phyloP scores from a whole-genome alignment of 352 stramenopile species.

The Phytophthora capsici region DNA sequence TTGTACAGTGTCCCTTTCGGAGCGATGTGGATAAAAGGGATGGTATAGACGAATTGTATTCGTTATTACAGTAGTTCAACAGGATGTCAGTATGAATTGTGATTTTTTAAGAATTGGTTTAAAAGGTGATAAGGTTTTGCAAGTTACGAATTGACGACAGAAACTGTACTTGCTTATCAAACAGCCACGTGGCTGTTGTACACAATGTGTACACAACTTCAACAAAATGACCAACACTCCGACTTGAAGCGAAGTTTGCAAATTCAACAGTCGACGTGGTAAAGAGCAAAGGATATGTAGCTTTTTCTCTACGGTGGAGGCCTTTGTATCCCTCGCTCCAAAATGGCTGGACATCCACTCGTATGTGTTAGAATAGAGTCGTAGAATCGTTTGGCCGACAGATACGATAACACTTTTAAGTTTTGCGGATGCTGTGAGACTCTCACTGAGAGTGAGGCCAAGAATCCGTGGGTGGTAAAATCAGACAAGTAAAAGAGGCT shows the following conservation, averaged over 20 bases:
- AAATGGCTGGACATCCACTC: too few relatives aligned
- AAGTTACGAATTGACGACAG: conserved; percentile 11
- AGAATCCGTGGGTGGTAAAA: too few relatives aligned
- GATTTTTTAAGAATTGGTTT: background rate
- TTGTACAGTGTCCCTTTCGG: background rate
- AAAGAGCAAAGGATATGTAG: too few relatives aligned
- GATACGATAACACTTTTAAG: too few relatives aligned
- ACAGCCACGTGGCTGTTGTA: conserved; percentile 18
- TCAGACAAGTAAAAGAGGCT: too few relatives aligned
- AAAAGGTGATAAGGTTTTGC: background rate
- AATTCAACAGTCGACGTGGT: too few relatives aligned
- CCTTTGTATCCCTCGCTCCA: too few relatives aligned
- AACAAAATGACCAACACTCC: conserved; percentile 8
- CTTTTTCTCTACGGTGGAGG: too few relatives aligned
- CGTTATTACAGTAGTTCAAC: background rate
- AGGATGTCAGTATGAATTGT: background rate
- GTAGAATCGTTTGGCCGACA: too few relatives aligned
- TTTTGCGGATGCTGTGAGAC: too few relatives aligned
- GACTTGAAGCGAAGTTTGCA: background rate
- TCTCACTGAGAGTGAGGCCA: too few relatives aligned
- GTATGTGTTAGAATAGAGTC: too few relatives aligned
- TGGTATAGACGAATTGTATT: background rate
- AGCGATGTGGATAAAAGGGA: background rate
- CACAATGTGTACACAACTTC: conserved; percentile 28
- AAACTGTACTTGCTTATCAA: conserved; percentile 10